Evolutionary conservation across 331 rosid species (phyloP).

Genomic region (Malus hybrid): DNA sequence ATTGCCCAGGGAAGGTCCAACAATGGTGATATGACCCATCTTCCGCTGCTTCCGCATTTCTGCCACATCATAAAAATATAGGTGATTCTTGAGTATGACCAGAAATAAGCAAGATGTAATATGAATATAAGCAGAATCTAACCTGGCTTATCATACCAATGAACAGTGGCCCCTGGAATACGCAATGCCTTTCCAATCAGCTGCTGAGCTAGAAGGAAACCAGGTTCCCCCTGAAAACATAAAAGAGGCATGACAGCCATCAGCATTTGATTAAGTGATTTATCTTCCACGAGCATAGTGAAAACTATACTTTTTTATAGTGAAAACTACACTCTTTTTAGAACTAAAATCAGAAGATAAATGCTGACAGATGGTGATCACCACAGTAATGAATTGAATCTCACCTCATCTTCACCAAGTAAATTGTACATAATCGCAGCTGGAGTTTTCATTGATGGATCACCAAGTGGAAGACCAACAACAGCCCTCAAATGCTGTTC

Average conservation of each 20-base stretch:
- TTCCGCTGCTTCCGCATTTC: conserved; percentile 86
- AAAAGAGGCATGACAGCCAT: not conserved
- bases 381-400: not conserved
- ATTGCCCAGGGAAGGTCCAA: conserved; percentile 47
- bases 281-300: not conserved
- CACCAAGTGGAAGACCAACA: conserved; percentile 88
- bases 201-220: conserved; percentile 67
- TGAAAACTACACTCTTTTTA: not conserved
- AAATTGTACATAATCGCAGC: conserved; percentile 84
- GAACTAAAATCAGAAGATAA: not conserved
- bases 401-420: conserved; percentile 85
- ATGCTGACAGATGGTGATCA: not conserved
- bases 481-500: conserved; percentile 90
- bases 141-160: conserved; percentile 96
- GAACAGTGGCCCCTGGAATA: conserved; percentile 69
- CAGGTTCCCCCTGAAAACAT: conserved; percentile 69
- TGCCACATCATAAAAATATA: conserved; percentile 16
- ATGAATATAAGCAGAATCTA: conserved; percentile 10
- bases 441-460: conserved; percentile 67
- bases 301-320: not conserved
- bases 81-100: not conserved
- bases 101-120: not conserved
- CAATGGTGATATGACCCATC: conserved; percentile 88
- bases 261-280: not conserved
- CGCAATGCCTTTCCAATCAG: conserved; percentile 56